Percentiles rank a stretch among this genome's conserved stretches.
Evolutionary conservation across 2,329 filamentous ascomycete species (phyloP).

Genomic region (Grosmannia serpens): DNA sequence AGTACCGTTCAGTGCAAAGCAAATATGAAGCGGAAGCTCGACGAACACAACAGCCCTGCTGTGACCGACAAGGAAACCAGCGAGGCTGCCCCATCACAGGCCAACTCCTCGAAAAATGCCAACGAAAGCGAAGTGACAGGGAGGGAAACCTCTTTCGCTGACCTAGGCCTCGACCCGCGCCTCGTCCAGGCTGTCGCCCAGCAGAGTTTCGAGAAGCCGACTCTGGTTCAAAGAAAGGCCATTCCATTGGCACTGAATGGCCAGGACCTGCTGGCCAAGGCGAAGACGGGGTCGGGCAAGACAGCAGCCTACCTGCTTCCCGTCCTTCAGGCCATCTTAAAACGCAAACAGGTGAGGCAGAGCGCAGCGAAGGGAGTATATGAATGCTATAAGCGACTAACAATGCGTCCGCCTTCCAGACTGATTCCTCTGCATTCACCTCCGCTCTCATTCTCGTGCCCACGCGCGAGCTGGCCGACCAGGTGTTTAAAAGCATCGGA

Average conservation of each 20-base stretch:
- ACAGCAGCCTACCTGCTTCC: conserved; percentile 93
- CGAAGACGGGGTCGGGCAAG: conserved; percentile 93
- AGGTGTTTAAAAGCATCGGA: conserved; percentile 71
- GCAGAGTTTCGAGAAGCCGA: conserved; percentile 75
- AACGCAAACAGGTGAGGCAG: conserved; percentile 44
- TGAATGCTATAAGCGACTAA: neutral
- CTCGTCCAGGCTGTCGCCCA: conserved; percentile 76
- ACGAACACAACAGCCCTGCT: conserved; percentile 25
- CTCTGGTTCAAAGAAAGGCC: conserved; percentile 75
- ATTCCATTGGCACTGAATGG: conserved; percentile 83
- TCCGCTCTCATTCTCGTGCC: conserved; percentile 85
- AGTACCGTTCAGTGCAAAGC: neutral
- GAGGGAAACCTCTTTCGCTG: conserved; percentile 42
- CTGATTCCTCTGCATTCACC: conserved; percentile 41
- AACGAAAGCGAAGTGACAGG: conserved; percentile 9
- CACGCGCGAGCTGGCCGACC: conserved; percentile 85
- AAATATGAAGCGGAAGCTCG: conserved; percentile 50
- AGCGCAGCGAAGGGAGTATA: neutral
- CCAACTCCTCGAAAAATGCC: conserved; percentile 3
- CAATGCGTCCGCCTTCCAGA: conserved; percentile 20
- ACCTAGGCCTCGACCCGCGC: conserved; percentile 71
- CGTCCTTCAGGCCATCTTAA: conserved; percentile 73
- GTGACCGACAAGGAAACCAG: conserved; percentile 14
- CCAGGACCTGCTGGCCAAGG: conserved; percentile 80
- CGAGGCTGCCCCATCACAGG: neutral